These are phyloP conservation scores for Claviceps pusilla DNA, from an alignment of 2,329 filamentous ascomycete species.

Conservation along the genomic window DNA sequence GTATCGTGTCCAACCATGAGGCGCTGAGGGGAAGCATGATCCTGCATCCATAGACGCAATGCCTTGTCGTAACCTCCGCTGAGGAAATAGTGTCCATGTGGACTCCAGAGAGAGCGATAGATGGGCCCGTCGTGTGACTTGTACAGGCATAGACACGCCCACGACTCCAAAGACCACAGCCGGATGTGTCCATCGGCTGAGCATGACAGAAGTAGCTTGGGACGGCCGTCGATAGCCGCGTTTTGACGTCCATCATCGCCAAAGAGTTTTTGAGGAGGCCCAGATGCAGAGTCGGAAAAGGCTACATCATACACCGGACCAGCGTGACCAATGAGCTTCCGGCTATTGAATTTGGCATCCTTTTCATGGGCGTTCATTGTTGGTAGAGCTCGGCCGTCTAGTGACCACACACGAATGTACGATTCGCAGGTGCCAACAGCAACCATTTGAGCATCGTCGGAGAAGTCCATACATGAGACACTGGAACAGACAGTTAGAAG, in stretches of 20 bases:
- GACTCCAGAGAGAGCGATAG: slow-evolving; percentile 78
- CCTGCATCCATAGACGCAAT: slow-evolving; percentile 80
- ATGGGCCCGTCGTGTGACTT: slow-evolving; percentile 84
- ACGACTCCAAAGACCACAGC: slow-evolving; percentile 84
- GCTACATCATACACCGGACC: slow-evolving; percentile 79
- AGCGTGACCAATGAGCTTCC: slow-evolving; percentile 73
- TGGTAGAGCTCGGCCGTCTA: slow-evolving; percentile 69
- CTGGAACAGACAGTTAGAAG: slow-evolving; percentile 26
- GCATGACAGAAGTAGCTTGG: slow-evolving; percentile 71
- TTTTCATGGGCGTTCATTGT: slow-evolving; percentile 47
- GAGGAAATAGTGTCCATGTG: slow-evolving; percentile 88
- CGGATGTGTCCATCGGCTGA: slow-evolving; percentile 80
- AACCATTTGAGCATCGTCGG: slow-evolving; percentile 73
- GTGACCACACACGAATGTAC: slow-evolving; percentile 86
- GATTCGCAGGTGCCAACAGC: slow-evolving; percentile 86
- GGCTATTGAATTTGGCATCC: slow-evolving; percentile 45
- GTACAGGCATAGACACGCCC: slow-evolving; percentile 86
- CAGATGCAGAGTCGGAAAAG: slow-evolving; percentile 60
- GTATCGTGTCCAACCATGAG: slow-evolving; percentile 87
- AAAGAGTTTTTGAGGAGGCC: slow-evolving; percentile 33
- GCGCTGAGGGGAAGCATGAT: slow-evolving; percentile 77
- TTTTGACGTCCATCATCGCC: slow-evolving; percentile 30
- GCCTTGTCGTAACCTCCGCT: slow-evolving; percentile 81
- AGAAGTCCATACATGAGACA: slow-evolving; percentile 89
- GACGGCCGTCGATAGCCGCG: slow-evolving; percentile 33